Evolutionary conservation across 2,329 filamentous ascomycete genomes (phyloP).

Genomic region (Microsporum audouinii): DNA sequence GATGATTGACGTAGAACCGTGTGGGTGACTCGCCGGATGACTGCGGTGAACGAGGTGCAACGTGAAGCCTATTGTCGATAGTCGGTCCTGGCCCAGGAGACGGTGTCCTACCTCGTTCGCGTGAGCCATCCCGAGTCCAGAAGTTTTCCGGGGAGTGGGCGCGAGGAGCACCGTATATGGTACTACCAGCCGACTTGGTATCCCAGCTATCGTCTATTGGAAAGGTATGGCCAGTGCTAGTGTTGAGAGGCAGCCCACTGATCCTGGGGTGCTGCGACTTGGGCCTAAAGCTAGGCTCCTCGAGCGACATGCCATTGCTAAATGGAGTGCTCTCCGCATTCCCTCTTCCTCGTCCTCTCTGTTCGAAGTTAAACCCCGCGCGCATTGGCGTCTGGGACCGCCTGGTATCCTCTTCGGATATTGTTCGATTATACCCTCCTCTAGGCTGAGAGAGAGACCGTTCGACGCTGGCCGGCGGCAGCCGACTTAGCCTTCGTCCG

Average conservation of each 20-base stretch:
- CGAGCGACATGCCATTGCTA: slow-evolving; percentile 24
- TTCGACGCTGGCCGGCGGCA: slow-evolving; percentile 71
- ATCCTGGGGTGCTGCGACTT: slow-evolving; percentile 65
- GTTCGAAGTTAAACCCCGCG: not conserved
- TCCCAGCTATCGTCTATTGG: slow-evolving; percentile 13
- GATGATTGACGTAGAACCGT: slow-evolving; percentile 24
- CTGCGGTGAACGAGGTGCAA: slow-evolving; percentile 18
- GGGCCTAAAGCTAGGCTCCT: slow-evolving; percentile 45
- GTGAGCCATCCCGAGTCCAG: not conserved
- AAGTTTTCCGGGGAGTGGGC: slow-evolving; percentile 24
- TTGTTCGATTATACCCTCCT: slow-evolving; percentile 68
- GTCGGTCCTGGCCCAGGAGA: slow-evolving; percentile 1
- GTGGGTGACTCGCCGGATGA: slow-evolving; percentile 29
- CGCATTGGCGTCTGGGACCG: slow-evolving; percentile 26
- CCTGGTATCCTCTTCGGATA: slow-evolving; percentile 48
- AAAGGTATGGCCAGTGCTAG: slow-evolving; percentile 20
- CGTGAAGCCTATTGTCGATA: slow-evolving; percentile 15
- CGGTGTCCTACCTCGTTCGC: not conserved
- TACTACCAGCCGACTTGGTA: not conserved
- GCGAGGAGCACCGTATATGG: slow-evolving; percentile 20
- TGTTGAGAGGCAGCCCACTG: slow-evolving; percentile 49
- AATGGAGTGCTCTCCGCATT: slow-evolving; percentile 15
- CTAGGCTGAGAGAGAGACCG: slow-evolving; percentile 69
- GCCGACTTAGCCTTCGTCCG: slow-evolving; percentile 69
- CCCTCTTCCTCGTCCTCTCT: slow-evolving; percentile 9